Percentiles rank a stretch among this genome's conserved stretches.
Evolutionary conservation across 495 filamentous ascomycete genomes (phyloP).

Genomic region (Pseudevernia furfuracea): DNA sequence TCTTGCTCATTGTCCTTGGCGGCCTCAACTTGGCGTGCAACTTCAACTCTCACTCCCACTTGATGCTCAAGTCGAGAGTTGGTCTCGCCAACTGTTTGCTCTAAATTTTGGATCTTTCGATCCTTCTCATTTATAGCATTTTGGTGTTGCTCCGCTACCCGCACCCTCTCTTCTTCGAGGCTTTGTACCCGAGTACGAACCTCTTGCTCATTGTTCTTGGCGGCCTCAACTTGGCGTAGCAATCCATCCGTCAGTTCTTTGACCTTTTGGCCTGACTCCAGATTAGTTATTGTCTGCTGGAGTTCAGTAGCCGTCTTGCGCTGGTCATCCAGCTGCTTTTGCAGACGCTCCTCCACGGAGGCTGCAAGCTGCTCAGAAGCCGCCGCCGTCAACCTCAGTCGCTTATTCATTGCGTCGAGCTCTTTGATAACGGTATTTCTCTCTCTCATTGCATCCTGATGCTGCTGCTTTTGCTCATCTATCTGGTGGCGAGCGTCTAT

Average conservation of each 20-base stretch:
- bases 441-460: not conserved
- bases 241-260: not conserved
- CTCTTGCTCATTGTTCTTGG: not conserved
- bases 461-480: not conserved
- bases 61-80: no score
- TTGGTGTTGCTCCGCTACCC: not conserved
- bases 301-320: not conserved
- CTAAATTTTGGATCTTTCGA: not conserved
- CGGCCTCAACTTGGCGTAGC: not conserved
- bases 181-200: not conserved
- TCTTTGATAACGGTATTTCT: not conserved
- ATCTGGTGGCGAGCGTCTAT: not conserved
- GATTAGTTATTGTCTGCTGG: not conserved
- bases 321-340: not conserved
- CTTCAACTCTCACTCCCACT: no score
- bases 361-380: not conserved
- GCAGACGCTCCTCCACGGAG: not conserved
- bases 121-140: not conserved
- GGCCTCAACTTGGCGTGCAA: not conserved
- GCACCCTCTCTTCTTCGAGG: not conserved
- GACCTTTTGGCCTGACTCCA: not conserved
- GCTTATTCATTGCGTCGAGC: not conserved
- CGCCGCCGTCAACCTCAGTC: no score
- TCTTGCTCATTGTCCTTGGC: no score
- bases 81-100: not conserved